These are phyloP conservation scores for Strobilomyces confusus DNA, from an alignment of 768 basidiomycete species.

Conservation along the genomic window DNA sequence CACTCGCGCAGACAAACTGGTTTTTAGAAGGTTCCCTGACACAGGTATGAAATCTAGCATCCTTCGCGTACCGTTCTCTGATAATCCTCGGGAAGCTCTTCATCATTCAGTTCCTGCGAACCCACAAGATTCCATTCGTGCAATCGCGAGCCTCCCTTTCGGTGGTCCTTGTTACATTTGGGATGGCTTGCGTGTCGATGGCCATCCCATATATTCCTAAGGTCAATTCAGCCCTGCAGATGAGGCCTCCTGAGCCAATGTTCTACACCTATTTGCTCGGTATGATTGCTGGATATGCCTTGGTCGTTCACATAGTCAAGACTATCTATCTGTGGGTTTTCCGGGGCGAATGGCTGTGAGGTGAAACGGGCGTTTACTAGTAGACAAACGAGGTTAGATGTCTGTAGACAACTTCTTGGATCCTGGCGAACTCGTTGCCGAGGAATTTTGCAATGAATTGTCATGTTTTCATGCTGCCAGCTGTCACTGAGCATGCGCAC, in stretches of 20 bases:
- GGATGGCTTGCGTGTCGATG: conserved; percentile 31
- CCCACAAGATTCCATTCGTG: conserved; percentile 29
- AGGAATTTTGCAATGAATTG: not conserved
- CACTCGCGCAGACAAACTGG: conserved; percentile 35
- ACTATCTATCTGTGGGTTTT: conserved; percentile 24
- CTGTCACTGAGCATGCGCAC: no score
- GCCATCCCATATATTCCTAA: conserved; percentile 33
- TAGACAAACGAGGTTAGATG: not conserved
- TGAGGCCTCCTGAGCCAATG: conserved; percentile 28
- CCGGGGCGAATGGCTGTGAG: conserved; percentile 30
- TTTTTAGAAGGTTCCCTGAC: conserved; percentile 35
- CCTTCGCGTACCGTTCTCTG: not conserved
- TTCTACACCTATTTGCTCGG: conserved; percentile 26
- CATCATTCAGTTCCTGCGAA: conserved; percentile 32
- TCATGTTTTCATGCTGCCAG: no score
- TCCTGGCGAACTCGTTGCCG: not conserved
- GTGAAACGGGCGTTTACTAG: not conserved
- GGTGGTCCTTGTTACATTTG: conserved; percentile 28
- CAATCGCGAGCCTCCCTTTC: conserved; percentile 29
- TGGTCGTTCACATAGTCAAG: conserved; percentile 27
- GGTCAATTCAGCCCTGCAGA: conserved; percentile 24
- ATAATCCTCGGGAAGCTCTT: conserved; percentile 23
- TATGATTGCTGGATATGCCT: conserved; percentile 22
- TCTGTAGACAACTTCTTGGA: not conserved
- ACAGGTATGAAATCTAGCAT: conserved; percentile 23